A percentile compares a stretch with the other conserved stretches of the same genome.
These are phyloP conservation scores for Ogataea trehaloabstinens DNA, from an alignment of 805 yeast genomes.

Conservation along the genomic window DNA sequence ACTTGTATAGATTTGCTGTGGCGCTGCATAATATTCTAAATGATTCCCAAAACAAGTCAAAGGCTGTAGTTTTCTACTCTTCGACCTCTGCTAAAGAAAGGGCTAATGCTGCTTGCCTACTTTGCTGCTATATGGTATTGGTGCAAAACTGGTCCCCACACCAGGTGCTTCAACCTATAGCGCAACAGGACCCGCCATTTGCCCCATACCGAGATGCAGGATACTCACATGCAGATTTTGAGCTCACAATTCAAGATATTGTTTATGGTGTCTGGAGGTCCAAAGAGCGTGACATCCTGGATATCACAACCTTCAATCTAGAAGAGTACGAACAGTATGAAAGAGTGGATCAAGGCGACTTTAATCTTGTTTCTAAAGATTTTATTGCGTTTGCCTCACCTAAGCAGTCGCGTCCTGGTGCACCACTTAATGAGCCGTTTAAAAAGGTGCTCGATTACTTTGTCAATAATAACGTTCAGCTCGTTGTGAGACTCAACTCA, in stretches of 20 bases:
- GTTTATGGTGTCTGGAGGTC: slow-evolving; percentile 98
- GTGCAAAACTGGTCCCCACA: slow-evolving; percentile 99
- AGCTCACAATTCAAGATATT: slow-evolving; percentile 88
- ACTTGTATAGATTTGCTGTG: slow-evolving; percentile 91
- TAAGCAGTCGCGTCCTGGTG: slow-evolving; percentile 57
- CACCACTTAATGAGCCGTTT: slow-evolving; percentile 68
- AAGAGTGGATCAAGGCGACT: slow-evolving; percentile 95
- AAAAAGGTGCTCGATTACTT: slow-evolving; percentile 79
- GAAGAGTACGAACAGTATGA: slow-evolving; percentile 95
- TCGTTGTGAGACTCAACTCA: slow-evolving; percentile 90
- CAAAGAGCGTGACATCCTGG: slow-evolving; percentile 85
- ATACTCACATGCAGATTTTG: slow-evolving; percentile 92
- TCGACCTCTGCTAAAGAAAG: slow-evolving; percentile 76
- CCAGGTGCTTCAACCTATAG: slow-evolving; percentile 90
- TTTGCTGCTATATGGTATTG: slow-evolving; percentile 91
- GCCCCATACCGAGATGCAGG: slow-evolving; percentile 98
- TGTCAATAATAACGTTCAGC: slow-evolving; percentile 66
- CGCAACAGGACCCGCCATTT: slow-evolving; percentile 89
- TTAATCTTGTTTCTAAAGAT: slow-evolving; percentile 86
- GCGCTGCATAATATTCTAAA: slow-evolving; percentile 87
- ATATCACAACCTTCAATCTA: slow-evolving; percentile 79
- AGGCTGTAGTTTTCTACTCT: slow-evolving; percentile 89
- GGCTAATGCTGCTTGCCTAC: slow-evolving; percentile 90
- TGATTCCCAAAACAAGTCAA: slow-evolving; percentile 77
- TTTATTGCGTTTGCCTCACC: slow-evolving; percentile 98